phyloP scores from a whole-genome alignment of 345 rosid genomes.

The Eucalyptus coolabah region DNA sequence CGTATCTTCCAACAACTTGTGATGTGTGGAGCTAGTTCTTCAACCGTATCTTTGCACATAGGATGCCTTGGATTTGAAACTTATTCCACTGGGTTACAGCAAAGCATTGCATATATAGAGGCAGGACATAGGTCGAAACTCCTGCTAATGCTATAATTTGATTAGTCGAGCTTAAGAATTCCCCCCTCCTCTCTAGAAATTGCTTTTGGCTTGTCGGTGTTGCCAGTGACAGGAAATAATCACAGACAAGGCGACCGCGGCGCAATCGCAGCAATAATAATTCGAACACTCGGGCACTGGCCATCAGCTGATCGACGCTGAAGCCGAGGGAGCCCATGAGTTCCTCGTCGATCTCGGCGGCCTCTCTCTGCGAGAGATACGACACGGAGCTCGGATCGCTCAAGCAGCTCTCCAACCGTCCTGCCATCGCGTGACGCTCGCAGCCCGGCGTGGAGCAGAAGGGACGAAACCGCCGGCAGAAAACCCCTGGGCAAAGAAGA shows the following conservation, averaged over 20 bases:
- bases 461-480: constrained; percentile 5
- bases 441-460: constrained; percentile 11
- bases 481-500: neutral
- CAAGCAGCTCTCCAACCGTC: neutral
- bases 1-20: neutral
- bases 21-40: neutral
- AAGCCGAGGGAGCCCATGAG: too few species aligned
- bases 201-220: neutral
- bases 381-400: constrained; percentile 12
- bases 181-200: neutral
- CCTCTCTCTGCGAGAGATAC: constrained; percentile 66
- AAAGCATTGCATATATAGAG: neutral
- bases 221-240: neutral
- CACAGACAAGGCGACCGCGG: neutral
- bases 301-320: too few species aligned
- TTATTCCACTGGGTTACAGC: neutral
- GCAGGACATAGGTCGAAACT: neutral
- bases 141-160: neutral
- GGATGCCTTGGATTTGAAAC: neutral
- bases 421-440: constrained; percentile 11
- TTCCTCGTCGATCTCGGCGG: constrained; percentile 74
- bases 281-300: neutral
- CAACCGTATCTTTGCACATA: neutral
- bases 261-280: neutral
- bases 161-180: neutral